Base-by-base conservation (phyloP, 176 grass and related monocot genomes). In the Eremochloa ophiuroides region DNA sequence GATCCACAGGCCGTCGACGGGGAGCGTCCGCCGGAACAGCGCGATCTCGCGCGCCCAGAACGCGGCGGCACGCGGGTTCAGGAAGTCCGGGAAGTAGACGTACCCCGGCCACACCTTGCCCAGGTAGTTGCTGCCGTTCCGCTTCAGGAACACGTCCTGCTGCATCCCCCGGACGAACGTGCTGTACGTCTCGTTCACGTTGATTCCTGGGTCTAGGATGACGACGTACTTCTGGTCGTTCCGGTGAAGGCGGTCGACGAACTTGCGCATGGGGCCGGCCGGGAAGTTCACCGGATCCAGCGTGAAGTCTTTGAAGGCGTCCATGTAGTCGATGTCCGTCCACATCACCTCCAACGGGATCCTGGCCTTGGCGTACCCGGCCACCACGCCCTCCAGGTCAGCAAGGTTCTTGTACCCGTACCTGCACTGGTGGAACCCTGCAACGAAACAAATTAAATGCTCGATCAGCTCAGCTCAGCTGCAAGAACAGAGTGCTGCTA, bases 291-390 rank as follows among this genome's bases (percentile, higher is more conserved):
- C 67, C 3, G 86, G 92, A 42, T 94, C 75, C 1, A 98, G 70
- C 2, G 95, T 98, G 78, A 94, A 98, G 75, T 98, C 95, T 77
- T 94, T 87, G 88, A 25, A 94, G 10, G 60, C 83, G 68, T 98
- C 84, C 95, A 98, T 98, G 92, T 98, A 87, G 79, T 98, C 95
- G 26, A 98, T 98, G 84, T 98, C 92, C 15, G 90, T 91, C 95
- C 95, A 98, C 95, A 98, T 98, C 11, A 94, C 92, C 81, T 98
- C 95, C 22, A 98, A 56, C 7, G 95, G 95, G 28, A 98, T 91
- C 84, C 75, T 74, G 62, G 90, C 95, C 65, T 80, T 74, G 28
- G 92, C 92, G 41, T 98, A 98, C 33, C 92, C 85, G 62, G 80
- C 88, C 2, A 98, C 92, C 8, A 98, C 95, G 18, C 84, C 69